A percentile compares a stretch with the other conserved stretches of the same genome.
Conservation (phyloP, 768 basidiomycete genomes). For the Leccinum olivaceopallidum region DNA sequence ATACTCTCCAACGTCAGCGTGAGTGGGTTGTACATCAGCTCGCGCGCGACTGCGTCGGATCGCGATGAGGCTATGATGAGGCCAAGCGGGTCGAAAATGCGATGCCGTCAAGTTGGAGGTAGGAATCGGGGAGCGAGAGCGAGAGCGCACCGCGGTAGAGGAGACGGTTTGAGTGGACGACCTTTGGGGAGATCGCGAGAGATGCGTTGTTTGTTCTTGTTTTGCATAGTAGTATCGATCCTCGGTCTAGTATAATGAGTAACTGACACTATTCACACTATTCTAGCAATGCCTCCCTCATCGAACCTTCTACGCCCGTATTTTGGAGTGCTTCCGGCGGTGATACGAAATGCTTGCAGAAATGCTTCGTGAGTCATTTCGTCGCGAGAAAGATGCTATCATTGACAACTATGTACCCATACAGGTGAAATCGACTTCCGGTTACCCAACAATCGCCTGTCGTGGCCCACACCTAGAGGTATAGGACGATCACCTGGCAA, state of each 20-base stretch:
- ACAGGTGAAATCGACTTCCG: neutral
- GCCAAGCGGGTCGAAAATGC: slow-evolving; percentile 59
- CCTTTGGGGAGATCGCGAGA: no score
- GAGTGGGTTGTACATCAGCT: slow-evolving; percentile 64
- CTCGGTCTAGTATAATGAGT: no score
- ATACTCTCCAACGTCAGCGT: slow-evolving; percentile 78
- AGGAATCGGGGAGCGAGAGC: slow-evolving; percentile 69
- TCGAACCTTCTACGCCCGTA: neutral
- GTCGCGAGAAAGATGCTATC: neutral
- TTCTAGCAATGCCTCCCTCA: neutral
- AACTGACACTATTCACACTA: neutral
- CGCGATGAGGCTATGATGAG: slow-evolving; percentile 1
- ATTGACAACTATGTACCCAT: neutral
- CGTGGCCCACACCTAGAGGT: neutral
- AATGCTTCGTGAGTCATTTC: slow-evolving; percentile 10
- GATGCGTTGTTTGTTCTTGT: no score
- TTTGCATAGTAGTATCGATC: no score
- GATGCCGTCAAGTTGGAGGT: slow-evolving; percentile 70
- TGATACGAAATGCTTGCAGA: neutral
- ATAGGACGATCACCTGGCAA: neutral
- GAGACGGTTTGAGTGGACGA: slow-evolving; percentile 40
- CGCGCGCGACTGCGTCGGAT: slow-evolving; percentile 29
- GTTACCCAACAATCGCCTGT: neutral
- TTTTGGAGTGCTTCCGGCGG: neutral
- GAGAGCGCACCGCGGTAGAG: slow-evolving; percentile 77